Evolutionary conservation across 345 rosid species (phyloP), one percentile per base, ranked within the genome.

Genomic region (Citrus unshiu): DNA sequence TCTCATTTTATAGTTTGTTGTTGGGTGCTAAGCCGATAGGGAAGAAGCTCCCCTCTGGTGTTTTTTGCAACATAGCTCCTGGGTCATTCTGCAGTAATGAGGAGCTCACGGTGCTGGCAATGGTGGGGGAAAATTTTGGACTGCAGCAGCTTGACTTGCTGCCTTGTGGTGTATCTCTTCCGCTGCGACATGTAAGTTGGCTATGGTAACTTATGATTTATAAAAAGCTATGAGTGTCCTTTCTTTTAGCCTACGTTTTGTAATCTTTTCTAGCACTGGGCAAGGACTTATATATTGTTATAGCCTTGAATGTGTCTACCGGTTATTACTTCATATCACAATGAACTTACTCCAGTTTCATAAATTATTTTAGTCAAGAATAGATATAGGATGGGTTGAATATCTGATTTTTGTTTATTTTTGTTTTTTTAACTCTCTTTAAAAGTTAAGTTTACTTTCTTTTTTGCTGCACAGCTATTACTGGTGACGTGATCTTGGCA

Each of bases 71-170:
- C 79, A 75, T 93, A 79, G 93, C 96, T 39, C 29, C 78, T n/a
- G 99, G 99, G 72, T 93, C 97, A 76, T 89, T 82, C 84, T 77
- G 90, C 83, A 86, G 87, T 51, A 79, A 76, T 73, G 99, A 92
- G 90, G 98, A 95, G 85, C 91, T 92, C 46, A 79, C 94, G 25
- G 85, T 95, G 80, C 85, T 95, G 88, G 96, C 97, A 82, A 95
- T 95, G 99, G 97, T 88, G 57, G 99, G 98, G 72, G 99, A 95
- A 85, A 92, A 83, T 84, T 95, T 95, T 90, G 98, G 99, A 77
- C 87, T 92, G 74, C 92, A 88, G 64, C 96, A 95, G 78, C 88
- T 95, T 70, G 98, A 95, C 87, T 82, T 85, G 72, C 84, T 95
- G 80, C 98, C 99, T 81, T 84, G 89, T 70, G 99, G 99, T 54